Conservation (phyloP, 352 stramenopile genomes). For the Detonula confervacea region DNA sequence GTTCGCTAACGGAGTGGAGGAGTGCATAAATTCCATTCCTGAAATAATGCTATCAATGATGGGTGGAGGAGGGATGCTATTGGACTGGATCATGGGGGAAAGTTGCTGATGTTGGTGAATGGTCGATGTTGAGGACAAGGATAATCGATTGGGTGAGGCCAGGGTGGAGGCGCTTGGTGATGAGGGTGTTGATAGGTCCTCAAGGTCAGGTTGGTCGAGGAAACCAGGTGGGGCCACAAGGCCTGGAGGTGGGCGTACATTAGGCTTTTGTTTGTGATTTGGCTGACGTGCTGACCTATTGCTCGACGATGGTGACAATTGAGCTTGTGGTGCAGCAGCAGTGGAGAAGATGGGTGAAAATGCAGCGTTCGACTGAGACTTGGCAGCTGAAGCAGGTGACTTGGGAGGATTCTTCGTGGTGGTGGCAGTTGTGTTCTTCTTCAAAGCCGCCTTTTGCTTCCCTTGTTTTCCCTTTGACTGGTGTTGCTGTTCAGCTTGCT, state of each 20-base stretch:
- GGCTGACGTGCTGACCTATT: conserved; percentile 9
- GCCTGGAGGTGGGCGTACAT: conserved; percentile 70
- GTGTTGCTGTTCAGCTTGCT: too few species aligned
- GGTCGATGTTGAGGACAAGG: neutral
- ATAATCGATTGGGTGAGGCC: conserved; percentile 19
- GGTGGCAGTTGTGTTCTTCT: too few species aligned
- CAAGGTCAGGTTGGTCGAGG: conserved; percentile 24
- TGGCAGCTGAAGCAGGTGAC: conserved; percentile 9
- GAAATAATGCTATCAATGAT: conserved; percentile 10
- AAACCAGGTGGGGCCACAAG: conserved; percentile 80
- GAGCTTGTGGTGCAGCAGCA: conserved; percentile 1
- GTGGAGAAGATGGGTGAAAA: conserved; percentile 36
- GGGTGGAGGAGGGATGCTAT: too few species aligned
- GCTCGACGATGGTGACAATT: conserved; percentile 17
- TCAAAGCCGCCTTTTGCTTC: conserved; percentile 30
- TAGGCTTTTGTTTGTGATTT: conserved; percentile 1
- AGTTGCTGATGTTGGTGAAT: conserved; percentile 3
- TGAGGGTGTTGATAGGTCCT: conserved; percentile 12
- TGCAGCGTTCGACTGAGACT: conserved; percentile 32
- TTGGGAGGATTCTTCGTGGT: conserved; percentile 20
- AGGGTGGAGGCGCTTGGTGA: too few species aligned
- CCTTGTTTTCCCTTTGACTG: too few species aligned
- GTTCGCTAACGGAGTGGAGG: conserved; percentile 22
- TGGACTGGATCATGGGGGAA: conserved; percentile 19
- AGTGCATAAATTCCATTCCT: conserved; percentile 30